A percentile compares a stretch with the other conserved stretches of the same genome.
These are phyloP conservation scores for Nasturtium officinale DNA, from an alignment of 345 rosid species.

Conservation along the genomic window DNA sequence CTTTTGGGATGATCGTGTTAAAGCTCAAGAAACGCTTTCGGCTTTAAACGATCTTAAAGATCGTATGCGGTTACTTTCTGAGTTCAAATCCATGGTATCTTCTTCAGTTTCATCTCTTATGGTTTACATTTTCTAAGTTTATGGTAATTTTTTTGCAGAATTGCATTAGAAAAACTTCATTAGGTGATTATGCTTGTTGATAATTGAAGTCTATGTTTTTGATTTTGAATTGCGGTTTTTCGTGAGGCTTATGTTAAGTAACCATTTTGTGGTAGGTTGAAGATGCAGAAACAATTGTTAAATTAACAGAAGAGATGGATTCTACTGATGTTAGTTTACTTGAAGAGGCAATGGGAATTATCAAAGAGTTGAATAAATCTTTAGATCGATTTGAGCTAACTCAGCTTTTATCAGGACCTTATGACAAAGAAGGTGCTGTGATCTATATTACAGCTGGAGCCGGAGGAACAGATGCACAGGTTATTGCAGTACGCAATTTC, in stretches of 20 bases:
- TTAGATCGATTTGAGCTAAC: slow-evolving; percentile 79
- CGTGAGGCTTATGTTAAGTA: too few relatives aligned
- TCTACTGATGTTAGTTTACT: slow-evolving; percentile 76
- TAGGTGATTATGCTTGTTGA: too few relatives aligned
- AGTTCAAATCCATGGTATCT: slow-evolving; percentile 71
- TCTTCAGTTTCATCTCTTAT: neutral
- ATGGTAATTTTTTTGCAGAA: too few relatives aligned
- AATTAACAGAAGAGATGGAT: slow-evolving; percentile 92
- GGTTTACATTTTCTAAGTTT: neutral
- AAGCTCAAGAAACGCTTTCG: slow-evolving; percentile 74
- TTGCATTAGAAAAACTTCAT: too few relatives aligned
- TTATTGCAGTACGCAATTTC: slow-evolving; percentile 35
- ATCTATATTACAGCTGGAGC: slow-evolving; percentile 91
- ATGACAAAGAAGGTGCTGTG: slow-evolving; percentile 92
- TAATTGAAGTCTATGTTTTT: neutral
- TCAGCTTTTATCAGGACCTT: slow-evolving; percentile 92
- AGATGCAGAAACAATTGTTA: slow-evolving; percentile 87
- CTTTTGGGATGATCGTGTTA: slow-evolving; percentile 85
- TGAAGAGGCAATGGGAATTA: slow-evolving; percentile 72
- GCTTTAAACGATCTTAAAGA: slow-evolving; percentile 81
- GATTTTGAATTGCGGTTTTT: neutral
- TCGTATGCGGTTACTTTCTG: slow-evolving; percentile 57
- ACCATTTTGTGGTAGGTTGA: slow-evolving; percentile 58
- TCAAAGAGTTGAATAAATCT: slow-evolving; percentile 69
- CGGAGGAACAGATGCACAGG: slow-evolving; percentile 99